phyloP scores from a whole-genome alignment of 2,329 filamentous ascomycete genomes.

The Calonectria hawksworthii region DNA sequence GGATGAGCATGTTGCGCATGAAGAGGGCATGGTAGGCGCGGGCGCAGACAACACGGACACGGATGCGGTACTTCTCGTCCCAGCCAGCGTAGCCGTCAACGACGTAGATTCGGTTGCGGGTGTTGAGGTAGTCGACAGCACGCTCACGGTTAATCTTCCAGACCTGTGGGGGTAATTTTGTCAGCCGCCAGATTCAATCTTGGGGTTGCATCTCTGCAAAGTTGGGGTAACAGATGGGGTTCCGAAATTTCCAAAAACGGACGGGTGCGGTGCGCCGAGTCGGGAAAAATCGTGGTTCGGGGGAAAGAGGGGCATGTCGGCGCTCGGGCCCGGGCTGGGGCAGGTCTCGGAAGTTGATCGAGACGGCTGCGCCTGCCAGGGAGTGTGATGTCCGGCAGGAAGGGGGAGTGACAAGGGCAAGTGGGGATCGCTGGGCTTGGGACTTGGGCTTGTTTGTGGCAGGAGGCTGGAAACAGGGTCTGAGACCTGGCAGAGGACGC shows the following conservation, averaged over 20 bases:
- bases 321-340: slow-evolving; percentile 34
- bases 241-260: slow-evolving; percentile 32
- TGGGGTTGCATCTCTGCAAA: slow-evolving; percentile 17
- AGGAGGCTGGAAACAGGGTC: slow-evolving; percentile 6
- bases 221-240: neutral
- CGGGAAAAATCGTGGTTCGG: slow-evolving; percentile 43
- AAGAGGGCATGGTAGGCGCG: slow-evolving; percentile 99
- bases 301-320: slow-evolving; percentile 40
- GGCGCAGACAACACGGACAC: slow-evolving; percentile 96
- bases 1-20: slow-evolving; percentile 99
- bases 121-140: slow-evolving; percentile 99
- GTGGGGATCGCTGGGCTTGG: slow-evolving; percentile 15
- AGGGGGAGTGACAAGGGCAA: slow-evolving; percentile 15
- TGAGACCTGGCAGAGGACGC: neutral
- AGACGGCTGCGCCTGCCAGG: slow-evolving; percentile 29
- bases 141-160: slow-evolving; percentile 99
- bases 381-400: slow-evolving; percentile 24
- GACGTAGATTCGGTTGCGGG: slow-evolving; percentile 97
- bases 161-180: slow-evolving; percentile 72
- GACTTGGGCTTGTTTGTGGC: slow-evolving; percentile 18
- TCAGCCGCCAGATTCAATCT: slow-evolving; percentile 33
- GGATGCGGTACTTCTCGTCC: slow-evolving; percentile 98
- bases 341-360: slow-evolving; percentile 36
- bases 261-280: slow-evolving; percentile 28
- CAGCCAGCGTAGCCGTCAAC: slow-evolving; percentile 97